phyloP scores from a whole-genome alignment of 2,329 filamentous ascomycete genomes.

The Cryphonectria parasitica region DNA sequence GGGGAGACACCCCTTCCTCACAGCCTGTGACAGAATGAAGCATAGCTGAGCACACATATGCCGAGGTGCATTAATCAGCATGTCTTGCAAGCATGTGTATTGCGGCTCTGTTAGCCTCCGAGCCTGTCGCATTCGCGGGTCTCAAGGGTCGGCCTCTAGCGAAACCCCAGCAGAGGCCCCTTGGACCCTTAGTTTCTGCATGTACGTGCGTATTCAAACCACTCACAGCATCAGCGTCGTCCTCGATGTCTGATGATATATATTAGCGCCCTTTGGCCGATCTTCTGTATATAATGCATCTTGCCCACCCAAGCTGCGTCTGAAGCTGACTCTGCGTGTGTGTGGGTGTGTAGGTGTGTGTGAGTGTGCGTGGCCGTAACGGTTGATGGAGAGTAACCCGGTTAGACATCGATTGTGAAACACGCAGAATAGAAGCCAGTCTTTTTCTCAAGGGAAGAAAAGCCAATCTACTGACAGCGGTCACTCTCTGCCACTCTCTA shows the following conservation, averaged over 20 bases:
- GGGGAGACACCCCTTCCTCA: not conserved
- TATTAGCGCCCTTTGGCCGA: not conserved
- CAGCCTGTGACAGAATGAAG: not conserved
- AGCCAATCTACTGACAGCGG: not conserved
- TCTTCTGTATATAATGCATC: not conserved
- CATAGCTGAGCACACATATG: not conserved
- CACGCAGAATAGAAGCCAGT: not conserved
- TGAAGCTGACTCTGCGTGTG: not conserved
- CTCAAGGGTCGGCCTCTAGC: not conserved
- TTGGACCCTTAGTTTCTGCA: not conserved
- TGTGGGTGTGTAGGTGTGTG: too few relatives aligned
- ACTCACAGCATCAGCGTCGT: not conserved
- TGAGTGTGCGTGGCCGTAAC: not conserved
- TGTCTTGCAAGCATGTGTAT: not conserved
- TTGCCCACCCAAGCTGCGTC: not conserved
- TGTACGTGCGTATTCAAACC: not conserved
- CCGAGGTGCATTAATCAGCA: not conserved
- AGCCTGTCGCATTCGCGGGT: not conserved
- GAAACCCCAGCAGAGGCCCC: not conserved
- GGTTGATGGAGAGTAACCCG: not conserved
- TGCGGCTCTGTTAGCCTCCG: not conserved
- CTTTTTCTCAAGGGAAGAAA: not conserved
- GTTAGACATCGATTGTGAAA: not conserved
- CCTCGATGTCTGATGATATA: not conserved
- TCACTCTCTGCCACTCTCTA: not conserved